Base-by-base conservation (phyloP, 257 asterid species). In the Plectranthus barbatus region DNA sequence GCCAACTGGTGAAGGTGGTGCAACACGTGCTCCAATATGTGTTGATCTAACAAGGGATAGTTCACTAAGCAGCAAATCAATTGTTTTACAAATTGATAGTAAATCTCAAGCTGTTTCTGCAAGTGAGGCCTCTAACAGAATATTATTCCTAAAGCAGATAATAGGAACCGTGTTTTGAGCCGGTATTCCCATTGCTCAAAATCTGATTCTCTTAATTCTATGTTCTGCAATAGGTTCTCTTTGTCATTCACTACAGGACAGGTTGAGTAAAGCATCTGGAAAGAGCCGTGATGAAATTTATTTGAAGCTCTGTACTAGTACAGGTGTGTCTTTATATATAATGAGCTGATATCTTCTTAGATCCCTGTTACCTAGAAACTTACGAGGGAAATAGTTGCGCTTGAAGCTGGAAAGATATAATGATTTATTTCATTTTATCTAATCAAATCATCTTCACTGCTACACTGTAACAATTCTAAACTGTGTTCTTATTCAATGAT, bases 1-100 rank as follows among this genome's bases (percentile, higher is more conserved):
- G 99, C 99, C 99, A 54, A 92, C 99, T 67, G 99, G 99, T 56
- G 99, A 92, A 84, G 97, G 99, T 64, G 99, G 99, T 31, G 99
- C 97, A 58, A 92, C 99, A 44, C 99, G 99, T 41, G 95, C 99
- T 74, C 95, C 99, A 56, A 92, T 92, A 75, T 83, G 95, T 73
- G 78, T 92, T 62, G 99, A 92, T 74, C 77, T 92, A 78, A 75
- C 80, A 44, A 72, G 94, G 80, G 97, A 86, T 71, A 73, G 84
- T 71, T 88, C 96, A 3, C 79, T 92, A 69, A 89, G 90, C 82
- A 85, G 84, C 87, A 92, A 68, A 77, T 85, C 96, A 21, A 92
- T 92, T 57, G 63, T 87, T 69, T 74, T 92, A 82, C 97, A 85
- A 83, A 87, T 92, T 53, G 97, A 92, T 72, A 92, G 95, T 84